A percentile compares a stretch with the other conserved stretches of the same genome.
These are phyloP conservation scores for Plantago lanceolata DNA, from an alignment of 305 asterid genomes.

Conservation along the genomic window DNA sequence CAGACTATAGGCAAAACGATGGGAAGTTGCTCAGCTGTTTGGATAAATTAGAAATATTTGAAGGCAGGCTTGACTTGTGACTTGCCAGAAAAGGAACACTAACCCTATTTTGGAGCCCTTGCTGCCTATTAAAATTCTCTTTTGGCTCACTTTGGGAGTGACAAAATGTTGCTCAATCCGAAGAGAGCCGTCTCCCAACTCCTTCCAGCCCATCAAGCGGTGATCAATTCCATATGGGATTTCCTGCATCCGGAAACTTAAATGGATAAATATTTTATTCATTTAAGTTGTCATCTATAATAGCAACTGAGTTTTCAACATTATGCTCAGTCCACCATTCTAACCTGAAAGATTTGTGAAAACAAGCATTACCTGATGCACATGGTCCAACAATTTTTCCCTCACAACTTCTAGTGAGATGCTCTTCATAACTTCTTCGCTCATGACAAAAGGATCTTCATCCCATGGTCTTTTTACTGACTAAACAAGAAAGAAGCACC, in stretches of 20 bases:
- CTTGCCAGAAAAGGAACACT: conserved; percentile 21
- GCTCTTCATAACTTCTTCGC: conserved; percentile 89
- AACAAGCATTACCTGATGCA: conserved; percentile 68
- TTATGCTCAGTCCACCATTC: neutral
- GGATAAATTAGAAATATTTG: neutral
- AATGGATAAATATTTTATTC: conserved; percentile 5
- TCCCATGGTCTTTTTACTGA: conserved; percentile 89
- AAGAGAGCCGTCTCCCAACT: conserved; percentile 79
- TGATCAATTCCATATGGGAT: conserved; percentile 86
- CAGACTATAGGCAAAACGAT: too few relatives aligned
- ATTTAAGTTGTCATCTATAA: conserved; percentile 3
- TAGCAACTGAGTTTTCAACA: neutral
- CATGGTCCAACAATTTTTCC: conserved; percentile 73
- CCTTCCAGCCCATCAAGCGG: conserved; percentile 89
- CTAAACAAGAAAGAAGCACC: conserved; percentile 34
- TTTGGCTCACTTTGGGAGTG: conserved; percentile 88
- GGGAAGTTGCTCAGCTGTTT: conserved; percentile 5
- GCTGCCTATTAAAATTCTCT: conserved; percentile 83
- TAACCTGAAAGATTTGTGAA: conserved; percentile 9
- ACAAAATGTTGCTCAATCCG: conserved; percentile 94
- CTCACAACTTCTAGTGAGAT: conserved; percentile 85
- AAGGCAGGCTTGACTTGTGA: neutral
- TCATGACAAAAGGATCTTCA: conserved; percentile 82
- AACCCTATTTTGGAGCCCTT: conserved; percentile 87
- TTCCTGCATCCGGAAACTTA: conserved; percentile 47